These are phyloP conservation scores for Hippophae tibetana DNA, from an alignment of 306 rosid species.

Conservation along the genomic window DNA sequence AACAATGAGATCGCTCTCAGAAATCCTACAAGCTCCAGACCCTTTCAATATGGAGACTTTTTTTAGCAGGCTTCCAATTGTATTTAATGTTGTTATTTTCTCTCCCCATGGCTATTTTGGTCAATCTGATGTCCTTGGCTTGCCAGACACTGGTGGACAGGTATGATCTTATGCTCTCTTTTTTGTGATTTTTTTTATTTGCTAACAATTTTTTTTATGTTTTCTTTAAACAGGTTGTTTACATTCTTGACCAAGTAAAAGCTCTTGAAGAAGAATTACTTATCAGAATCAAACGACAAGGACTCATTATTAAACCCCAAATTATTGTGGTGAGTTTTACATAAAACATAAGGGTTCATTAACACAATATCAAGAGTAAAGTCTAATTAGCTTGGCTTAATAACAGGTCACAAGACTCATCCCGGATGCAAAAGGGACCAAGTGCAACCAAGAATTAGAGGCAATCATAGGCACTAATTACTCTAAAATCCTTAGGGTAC, in stretches of 20 bases:
- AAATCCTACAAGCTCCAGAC: constrained; percentile 85
- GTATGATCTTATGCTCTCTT: constrained; percentile 24
- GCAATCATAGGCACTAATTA: constrained; percentile 57
- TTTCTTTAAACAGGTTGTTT: constrained; percentile 54
- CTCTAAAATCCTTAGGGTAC: constrained; percentile 77
- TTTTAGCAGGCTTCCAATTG: constrained; percentile 60
- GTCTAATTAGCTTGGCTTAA: constrained; percentile 8
- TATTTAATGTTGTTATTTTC: constrained; percentile 74
- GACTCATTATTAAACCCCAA: constrained; percentile 69
- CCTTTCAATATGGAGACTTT: constrained; percentile 51
- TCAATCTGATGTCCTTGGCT: constrained; percentile 83
- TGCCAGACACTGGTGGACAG: constrained; percentile 98
- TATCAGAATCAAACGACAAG: constrained; percentile 61
- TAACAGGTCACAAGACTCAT: constrained; percentile 71
- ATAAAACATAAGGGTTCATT: neutral
- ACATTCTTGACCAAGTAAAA: constrained; percentile 85
- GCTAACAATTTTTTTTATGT: neutral
- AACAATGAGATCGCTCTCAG: constrained; percentile 53
- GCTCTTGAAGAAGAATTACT: constrained; percentile 79
- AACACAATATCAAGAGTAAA: neutral
- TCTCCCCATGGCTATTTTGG: constrained; percentile 95
- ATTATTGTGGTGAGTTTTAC: constrained; percentile 62
- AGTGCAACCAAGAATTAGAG: constrained; percentile 74
- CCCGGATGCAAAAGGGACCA: constrained; percentile 83
- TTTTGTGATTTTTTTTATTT: neutral